Conservation (phyloP, 768 basidiomycete genomes). For the Hypholoma sublateritium region DNA sequence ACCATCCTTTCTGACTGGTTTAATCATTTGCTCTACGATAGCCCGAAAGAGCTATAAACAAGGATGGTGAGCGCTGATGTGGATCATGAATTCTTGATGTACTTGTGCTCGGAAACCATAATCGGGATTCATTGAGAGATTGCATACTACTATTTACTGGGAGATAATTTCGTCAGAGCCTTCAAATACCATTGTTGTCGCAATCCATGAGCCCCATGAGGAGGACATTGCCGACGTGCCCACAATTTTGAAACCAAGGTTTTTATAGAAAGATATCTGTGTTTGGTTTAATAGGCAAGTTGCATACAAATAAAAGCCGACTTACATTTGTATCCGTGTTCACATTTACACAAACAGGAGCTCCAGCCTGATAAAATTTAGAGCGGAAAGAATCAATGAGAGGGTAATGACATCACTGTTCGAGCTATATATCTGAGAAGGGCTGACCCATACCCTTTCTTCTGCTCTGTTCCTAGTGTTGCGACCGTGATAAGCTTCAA, state of each 20-base stretch:
- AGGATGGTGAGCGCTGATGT: no score
- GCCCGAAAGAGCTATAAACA: no score
- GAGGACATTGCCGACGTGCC: background rate
- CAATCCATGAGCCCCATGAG: background rate
- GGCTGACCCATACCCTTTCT: background rate
- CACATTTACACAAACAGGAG: conserved; percentile 1
- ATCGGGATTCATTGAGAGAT: background rate
- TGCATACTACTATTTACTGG: background rate
- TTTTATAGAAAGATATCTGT: conserved; percentile 4
- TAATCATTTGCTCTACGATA: no score
- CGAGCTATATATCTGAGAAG: background rate
- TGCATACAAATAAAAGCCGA: background rate
- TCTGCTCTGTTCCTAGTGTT: background rate
- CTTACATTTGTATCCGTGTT: background rate
- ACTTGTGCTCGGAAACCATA: background rate
- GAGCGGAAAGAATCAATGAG: background rate
- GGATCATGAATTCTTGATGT: background rate
- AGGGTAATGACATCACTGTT: background rate
- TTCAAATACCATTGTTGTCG: conserved; percentile 1
- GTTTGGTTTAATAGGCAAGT: background rate
- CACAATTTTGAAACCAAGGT: background rate
- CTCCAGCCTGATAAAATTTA: background rate
- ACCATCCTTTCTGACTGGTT: no score
- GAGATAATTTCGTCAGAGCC: background rate
- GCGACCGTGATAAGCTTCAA: background rate